Conservation (phyloP, 441 rosid species). For the Gossypium aridum region DNA sequence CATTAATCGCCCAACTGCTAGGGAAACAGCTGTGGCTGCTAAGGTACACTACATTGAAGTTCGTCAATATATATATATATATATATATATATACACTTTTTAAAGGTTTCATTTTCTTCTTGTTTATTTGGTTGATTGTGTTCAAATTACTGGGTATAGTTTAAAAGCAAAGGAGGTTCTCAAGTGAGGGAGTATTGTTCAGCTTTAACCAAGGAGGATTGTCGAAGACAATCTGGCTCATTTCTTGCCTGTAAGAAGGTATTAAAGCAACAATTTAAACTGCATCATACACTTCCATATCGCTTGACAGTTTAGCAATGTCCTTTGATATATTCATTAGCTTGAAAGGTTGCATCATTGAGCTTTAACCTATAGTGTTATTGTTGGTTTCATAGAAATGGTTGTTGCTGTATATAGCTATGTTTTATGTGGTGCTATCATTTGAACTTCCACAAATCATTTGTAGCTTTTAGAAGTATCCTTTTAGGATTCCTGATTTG, state of each 20-base stretch:
- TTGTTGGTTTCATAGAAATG: background rate
- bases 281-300: background rate
- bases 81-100: background rate
- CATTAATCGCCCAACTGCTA: slow-evolving; percentile 90
- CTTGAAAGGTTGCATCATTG: background rate
- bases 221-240: slow-evolving; percentile 75
- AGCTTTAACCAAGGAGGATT: slow-evolving; percentile 89
- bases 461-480: background rate
- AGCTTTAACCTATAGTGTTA: background rate
- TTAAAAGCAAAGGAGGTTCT: slow-evolving; percentile 94
- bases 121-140: slow-evolving; percentile 1
- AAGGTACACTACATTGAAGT: slow-evolving; percentile 38
- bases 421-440: background rate
- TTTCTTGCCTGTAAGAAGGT: slow-evolving; percentile 92
- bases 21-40: slow-evolving; percentile 84
- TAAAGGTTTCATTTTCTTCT: background rate
- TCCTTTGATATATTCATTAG: background rate
- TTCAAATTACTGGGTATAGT: slow-evolving; percentile 38
- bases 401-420: background rate
- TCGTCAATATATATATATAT: no score
- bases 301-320: background rate
- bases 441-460: background rate
- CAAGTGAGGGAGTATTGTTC: slow-evolving; percentile 91
- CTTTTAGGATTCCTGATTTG: background rate
- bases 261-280: background rate